A percentile compares a stretch with the other conserved stretches of the same genome.
Evolutionary conservation across 129 eudicot genomes (phyloP).

Genomic region (Silybum marianum): DNA sequence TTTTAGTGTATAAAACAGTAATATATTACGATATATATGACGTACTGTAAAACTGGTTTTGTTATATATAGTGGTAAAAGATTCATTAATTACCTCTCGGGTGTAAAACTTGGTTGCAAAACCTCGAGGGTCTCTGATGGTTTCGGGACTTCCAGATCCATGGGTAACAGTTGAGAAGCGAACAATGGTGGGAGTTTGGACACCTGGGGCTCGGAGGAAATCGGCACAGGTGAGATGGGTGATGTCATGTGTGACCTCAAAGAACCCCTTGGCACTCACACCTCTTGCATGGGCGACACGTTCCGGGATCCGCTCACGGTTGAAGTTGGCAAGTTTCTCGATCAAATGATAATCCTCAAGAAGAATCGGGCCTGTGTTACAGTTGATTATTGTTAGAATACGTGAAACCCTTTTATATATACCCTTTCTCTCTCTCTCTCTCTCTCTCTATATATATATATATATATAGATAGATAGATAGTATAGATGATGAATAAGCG

Average conservation of each 20-base stretch:
- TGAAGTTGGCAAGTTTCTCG: conserved; percentile 79
- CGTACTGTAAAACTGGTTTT: too few relatives aligned
- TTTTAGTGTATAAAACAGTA: too few relatives aligned
- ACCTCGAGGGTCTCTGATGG: conserved; percentile 83
- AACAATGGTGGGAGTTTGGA: conserved; percentile 85
- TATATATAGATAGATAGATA: too few relatives aligned
- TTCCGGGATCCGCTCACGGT: conserved; percentile 81
- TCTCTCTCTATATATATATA: too few relatives aligned
- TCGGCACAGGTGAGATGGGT: conserved; percentile 82
- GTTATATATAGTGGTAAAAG: too few relatives aligned
- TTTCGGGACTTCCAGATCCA: conserved; percentile 91
- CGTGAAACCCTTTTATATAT: background rate
- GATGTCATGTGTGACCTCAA: conserved; percentile 87
- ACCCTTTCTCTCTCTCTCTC: too few relatives aligned
- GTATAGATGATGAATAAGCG: too few relatives aligned
- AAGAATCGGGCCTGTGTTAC: conserved; percentile 77
- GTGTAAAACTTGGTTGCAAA: conserved; percentile 88
- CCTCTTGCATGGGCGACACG: conserved; percentile 90
- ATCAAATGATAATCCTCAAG: conserved; percentile 90
- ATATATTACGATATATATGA: too few relatives aligned
- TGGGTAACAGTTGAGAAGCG: conserved; percentile 90
- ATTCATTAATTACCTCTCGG: conserved; percentile 54
- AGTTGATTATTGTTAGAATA: background rate
- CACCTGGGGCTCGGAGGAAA: conserved; percentile 82
- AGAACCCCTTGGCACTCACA: conserved; percentile 91